A percentile compares a stretch with the other conserved stretches of the same genome.
Evolutionary conservation across 352 stramenopile genomes (phyloP).

Genomic region (Phytophthora fragariae): DNA sequence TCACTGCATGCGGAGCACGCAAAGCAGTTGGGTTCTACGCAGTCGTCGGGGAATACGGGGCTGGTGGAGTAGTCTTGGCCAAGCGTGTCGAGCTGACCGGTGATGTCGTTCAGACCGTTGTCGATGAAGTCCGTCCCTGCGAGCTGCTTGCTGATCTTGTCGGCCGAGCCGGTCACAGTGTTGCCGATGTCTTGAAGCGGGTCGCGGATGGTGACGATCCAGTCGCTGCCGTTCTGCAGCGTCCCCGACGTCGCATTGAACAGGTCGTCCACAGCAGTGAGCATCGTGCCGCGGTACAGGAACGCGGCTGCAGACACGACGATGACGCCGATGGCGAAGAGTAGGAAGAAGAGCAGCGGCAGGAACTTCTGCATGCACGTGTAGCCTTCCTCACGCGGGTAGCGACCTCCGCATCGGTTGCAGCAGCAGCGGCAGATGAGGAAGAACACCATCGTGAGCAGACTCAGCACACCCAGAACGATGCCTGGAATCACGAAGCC

Average conservation of each 20-base stretch:
- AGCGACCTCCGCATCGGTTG: slow-evolving; percentile 71
- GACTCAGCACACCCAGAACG: slow-evolving; percentile 59
- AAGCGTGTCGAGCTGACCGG: slow-evolving; percentile 40
- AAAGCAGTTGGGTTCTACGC: slow-evolving; percentile 46
- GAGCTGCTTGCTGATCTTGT: slow-evolving; percentile 41
- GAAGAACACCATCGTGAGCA: slow-evolving; percentile 80
- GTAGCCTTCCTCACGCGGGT: slow-evolving; percentile 66
- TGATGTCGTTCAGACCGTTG: slow-evolving; percentile 42
- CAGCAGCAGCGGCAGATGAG: slow-evolving; percentile 81
- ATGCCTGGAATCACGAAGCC: slow-evolving; percentile 68
- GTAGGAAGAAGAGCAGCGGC: slow-evolving; percentile 68
- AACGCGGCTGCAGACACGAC: slow-evolving; percentile 57
- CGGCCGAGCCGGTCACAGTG: slow-evolving; percentile 46
- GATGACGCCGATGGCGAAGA: slow-evolving; percentile 63
- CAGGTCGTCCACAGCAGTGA: slow-evolving; percentile 48
- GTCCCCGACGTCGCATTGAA: slow-evolving; percentile 53
- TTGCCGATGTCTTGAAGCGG: slow-evolving; percentile 56
- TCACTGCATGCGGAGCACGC: slow-evolving; percentile 37
- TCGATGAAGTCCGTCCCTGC: slow-evolving; percentile 58
- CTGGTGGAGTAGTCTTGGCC: slow-evolving; percentile 28
- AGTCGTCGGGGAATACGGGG: slow-evolving; percentile 44
- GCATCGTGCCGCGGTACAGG: slow-evolving; percentile 65
- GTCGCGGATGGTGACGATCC: slow-evolving; percentile 49
- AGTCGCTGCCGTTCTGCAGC: slow-evolving; percentile 45
- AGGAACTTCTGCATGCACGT: slow-evolving; percentile 74